Conservation (phyloP, 805 yeast genomes). For the Pichia manshurica region DNA sequence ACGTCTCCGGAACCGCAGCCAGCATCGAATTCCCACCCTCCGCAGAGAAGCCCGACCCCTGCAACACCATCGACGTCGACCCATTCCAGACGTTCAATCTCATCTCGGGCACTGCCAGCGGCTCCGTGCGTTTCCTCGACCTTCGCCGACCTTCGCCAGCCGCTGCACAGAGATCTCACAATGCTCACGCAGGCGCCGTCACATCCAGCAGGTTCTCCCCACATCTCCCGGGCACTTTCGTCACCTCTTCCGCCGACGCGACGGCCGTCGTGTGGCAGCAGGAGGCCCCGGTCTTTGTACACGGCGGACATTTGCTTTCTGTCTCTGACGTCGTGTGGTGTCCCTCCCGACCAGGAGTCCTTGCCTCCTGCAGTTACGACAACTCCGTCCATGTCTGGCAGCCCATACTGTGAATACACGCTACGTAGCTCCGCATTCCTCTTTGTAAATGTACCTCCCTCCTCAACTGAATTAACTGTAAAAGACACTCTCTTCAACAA, state of each 20-base stretch:
- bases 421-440: too few species aligned
- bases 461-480: neutral
- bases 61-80: constrained; percentile 59
- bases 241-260: constrained; percentile 62
- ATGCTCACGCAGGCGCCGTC: constrained; percentile 47
- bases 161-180: constrained; percentile 24
- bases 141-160: constrained; percentile 39
- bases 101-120: constrained; percentile 64
- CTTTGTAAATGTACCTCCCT: too few species aligned
- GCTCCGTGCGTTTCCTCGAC: constrained; percentile 60
- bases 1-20: too few species aligned
- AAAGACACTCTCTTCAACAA: neutral
- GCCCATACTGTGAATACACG: constrained; percentile 41
- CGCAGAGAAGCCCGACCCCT: constrained; percentile 5
- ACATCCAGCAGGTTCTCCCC: constrained; percentile 75
- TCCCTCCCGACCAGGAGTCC: constrained; percentile 58
- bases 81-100: constrained; percentile 48
- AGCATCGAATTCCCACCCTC: neutral
- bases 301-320: constrained; percentile 84
- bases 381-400: constrained; percentile 85
- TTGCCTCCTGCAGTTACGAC: constrained; percentile 78
- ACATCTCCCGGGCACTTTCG: constrained; percentile 44
- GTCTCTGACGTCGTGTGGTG: constrained; percentile 85
- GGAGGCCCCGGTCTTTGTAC: constrained; percentile 48
- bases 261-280: constrained; percentile 57